Evolutionary conservation across 768 basidiomycete species (phyloP), one percentile per base, ranked within the genome.

Genomic region (Cystofilobasidium capitatum): DNA sequence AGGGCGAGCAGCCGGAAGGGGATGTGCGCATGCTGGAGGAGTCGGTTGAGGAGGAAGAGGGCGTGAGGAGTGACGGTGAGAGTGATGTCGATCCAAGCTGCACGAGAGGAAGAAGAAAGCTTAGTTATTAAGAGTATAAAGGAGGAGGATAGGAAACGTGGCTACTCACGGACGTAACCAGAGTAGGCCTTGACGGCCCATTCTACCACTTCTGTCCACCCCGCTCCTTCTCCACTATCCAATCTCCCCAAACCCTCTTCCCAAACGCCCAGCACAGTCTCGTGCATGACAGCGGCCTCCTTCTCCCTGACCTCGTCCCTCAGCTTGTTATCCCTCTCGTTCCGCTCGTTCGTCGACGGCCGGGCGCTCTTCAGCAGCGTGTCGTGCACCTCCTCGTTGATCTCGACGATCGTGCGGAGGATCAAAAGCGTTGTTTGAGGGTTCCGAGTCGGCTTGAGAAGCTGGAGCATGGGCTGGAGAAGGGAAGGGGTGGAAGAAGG

Each of bases 11-110:
- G 79, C 36, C 91, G 88, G 72, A 98, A 86, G 3, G 87, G 82
- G 35, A 91, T 77, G 31, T 71, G 67, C 33, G 70, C 78, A 73
- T 92, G 88, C 20, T 86, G 86, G 44, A 98, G 83, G 45, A 96
- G 81, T 42, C 81, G 83, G 75, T 93, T 91, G 51, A 96, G 82
- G 40, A 98, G 79, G 7, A 88, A 86, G 39, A 98, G 84, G 2
- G 93, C 91, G 17, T 83, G 84, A 16, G 88, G 89, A 1, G 93
- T 97, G 68, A 99, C 88, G 16, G 96, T 92, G 70, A 98, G 80
- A 74, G 91, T 91, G 71, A 99, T 93, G 74, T 99, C 96, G 71
- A 98, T 88, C 96, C 96, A 99, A 17, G 91, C 94, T 96, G 72
- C 1, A 26, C 31, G 42, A 73, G 66, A 74, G 74, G 58, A 31